Evolutionary conservation across 495 filamentous ascomycete genomes (phyloP).

Genomic region (Immersiella caudata): DNA sequence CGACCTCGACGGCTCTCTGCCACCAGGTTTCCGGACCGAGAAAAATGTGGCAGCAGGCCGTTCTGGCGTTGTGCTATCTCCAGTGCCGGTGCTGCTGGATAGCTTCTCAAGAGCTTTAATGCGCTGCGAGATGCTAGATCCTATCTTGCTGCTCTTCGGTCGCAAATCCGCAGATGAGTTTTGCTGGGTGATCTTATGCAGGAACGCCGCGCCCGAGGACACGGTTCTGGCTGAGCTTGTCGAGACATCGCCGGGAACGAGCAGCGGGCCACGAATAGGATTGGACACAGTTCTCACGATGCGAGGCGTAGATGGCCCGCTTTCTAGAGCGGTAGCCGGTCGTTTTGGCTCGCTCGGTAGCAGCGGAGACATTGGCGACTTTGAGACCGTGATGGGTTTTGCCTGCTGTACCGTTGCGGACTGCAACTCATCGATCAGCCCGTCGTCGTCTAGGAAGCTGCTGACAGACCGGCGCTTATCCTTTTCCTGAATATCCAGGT

Average conservation of each 20-base stretch:
- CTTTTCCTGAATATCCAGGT: conserved; percentile 37
- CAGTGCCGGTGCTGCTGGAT: conserved; percentile 46
- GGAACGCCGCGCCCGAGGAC: conserved; percentile 50
- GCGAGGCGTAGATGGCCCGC: conserved; percentile 25
- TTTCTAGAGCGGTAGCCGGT: conserved; percentile 32
- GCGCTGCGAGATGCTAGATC: conserved; percentile 83
- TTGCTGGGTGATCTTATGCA: conserved; percentile 53
- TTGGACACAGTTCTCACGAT: conserved; percentile 51
- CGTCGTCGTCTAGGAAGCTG: conserved; percentile 77
- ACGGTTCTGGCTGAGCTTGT: conserved; percentile 47
- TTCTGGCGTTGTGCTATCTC: conserved; percentile 29
- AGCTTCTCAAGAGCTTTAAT: conserved; percentile 85
- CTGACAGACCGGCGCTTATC: conserved; percentile 63
- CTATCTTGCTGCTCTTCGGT: conserved; percentile 78
- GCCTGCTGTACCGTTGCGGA: conserved; percentile 82
- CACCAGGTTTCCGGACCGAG: conserved; percentile 51
- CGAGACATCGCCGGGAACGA: conserved; percentile 44
- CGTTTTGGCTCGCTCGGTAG: conserved; percentile 52
- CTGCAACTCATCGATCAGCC: conserved; percentile 85
- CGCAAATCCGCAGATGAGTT: conserved; percentile 47
- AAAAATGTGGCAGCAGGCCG: conserved; percentile 53
- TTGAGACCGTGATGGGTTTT: conserved; percentile 77
- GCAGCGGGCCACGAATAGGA: conserved; percentile 47
- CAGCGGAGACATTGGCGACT: conserved; percentile 74
- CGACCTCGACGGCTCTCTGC: conserved; percentile 46